Percentiles rank a stretch among this genome's conserved stretches.
Conservation (phyloP, 805 yeast species). For the Schwanniomyces vanrijiae region DNA sequence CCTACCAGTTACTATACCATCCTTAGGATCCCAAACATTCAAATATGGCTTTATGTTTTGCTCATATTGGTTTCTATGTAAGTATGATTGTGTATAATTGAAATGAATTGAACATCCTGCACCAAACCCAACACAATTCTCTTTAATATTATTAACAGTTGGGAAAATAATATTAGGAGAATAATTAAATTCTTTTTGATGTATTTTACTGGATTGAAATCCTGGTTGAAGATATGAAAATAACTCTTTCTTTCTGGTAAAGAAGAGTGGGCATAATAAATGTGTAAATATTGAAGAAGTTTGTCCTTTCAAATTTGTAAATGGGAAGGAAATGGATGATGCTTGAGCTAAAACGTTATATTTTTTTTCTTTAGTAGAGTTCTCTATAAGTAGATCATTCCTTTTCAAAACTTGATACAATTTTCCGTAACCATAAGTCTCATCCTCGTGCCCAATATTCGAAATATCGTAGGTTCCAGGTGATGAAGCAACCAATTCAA, state of each 20-base stretch:
- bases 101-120: slow-evolving; percentile 54
- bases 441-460: slow-evolving; percentile 14
- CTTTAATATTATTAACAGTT: slow-evolving; percentile 36
- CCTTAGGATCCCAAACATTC: slow-evolving; percentile 41
- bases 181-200: slow-evolving; percentile 25
- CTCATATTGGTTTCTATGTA: slow-evolving; percentile 35
- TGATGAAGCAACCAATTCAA: slow-evolving; percentile 55
- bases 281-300: slow-evolving; percentile 47
- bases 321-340: slow-evolving; percentile 52
- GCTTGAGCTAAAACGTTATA: slow-evolving; percentile 44
- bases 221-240: slow-evolving; percentile 30
- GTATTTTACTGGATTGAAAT: slow-evolving; percentile 11
- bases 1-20: slow-evolving; percentile 24
- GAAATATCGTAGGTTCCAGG: slow-evolving; percentile 41
- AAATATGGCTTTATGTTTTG: slow-evolving; percentile 43
- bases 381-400: slow-evolving; percentile 26
- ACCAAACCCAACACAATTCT: slow-evolving; percentile 43
- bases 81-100: slow-evolving; percentile 26
- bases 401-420: slow-evolving; percentile 40
- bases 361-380: slow-evolving; percentile 6
- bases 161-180: slow-evolving; percentile 46
- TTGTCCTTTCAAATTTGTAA: slow-evolving; percentile 17
- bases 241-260: slow-evolving; percentile 20
- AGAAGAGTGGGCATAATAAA: slow-evolving; percentile 45
- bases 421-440: slow-evolving; percentile 49